Conservation (phyloP, 2,329 filamentous ascomycete genomes). For the Colletotrichum sp. region DNA sequence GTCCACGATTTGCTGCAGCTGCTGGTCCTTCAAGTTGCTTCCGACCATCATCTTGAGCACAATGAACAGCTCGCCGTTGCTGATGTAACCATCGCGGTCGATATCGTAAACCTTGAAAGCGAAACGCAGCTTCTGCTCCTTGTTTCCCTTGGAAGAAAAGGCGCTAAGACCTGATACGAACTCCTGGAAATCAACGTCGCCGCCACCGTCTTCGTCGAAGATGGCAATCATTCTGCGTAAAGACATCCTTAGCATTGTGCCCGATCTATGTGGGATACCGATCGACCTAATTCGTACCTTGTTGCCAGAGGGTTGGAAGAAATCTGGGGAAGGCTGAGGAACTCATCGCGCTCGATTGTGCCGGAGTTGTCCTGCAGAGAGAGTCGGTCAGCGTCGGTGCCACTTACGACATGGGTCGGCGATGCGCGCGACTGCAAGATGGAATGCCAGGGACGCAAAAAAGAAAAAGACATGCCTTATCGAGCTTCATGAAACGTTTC, state of each 20-base stretch:
- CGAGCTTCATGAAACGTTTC: conserved; percentile 99
- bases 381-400: conserved; percentile 1
- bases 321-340: conserved; percentile 95
- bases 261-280: background rate
- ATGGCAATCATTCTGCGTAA: conserved; percentile 92
- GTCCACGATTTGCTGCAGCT: conserved; percentile 98
- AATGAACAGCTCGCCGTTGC: conserved; percentile 98
- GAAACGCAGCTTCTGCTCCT: conserved; percentile 97
- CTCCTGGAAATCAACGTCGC: conserved; percentile 98
- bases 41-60: conserved; percentile 99
- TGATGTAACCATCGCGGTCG: conserved; percentile 97
- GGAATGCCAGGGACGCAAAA: background rate
- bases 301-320: conserved; percentile 97
- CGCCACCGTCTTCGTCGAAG: conserved; percentile 97
- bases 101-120: conserved; percentile 99
- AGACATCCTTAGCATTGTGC: background rate
- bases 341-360: conserved; percentile 98
- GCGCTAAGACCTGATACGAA: conserved; percentile 95
- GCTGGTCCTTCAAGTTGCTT: conserved; percentile 98
- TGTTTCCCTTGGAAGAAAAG: conserved; percentile 98
- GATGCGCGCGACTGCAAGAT: background rate
- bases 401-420: background rate
- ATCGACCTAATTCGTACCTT: conserved; percentile 58
- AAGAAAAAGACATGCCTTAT: conserved; percentile 71
- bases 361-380: conserved; percentile 87